These are phyloP conservation scores for Erodium maritimum DNA, from an alignment of 345 rosid species.

Conservation along the genomic window DNA sequence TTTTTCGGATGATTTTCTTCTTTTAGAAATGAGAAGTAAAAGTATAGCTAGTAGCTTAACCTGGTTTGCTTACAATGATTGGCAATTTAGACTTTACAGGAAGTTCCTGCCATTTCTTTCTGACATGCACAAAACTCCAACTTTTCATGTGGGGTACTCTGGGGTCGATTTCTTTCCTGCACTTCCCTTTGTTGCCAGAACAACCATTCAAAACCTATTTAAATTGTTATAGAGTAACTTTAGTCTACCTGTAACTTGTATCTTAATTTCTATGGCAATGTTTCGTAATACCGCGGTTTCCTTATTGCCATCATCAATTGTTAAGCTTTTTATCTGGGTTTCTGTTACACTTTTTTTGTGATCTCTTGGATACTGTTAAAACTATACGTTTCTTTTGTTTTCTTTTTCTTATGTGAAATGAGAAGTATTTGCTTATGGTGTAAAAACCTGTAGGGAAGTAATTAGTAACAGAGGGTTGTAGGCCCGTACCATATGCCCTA, in stretches of 20 bases:
- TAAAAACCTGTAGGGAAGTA: not conserved
- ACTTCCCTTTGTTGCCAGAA: not conserved
- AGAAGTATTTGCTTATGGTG: not conserved
- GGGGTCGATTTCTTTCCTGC: not conserved
- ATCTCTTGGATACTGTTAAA: not conserved
- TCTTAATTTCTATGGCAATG: not conserved
- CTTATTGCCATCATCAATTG: not conserved
- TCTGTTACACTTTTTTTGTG: not conserved
- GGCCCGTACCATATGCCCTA: not conserved
- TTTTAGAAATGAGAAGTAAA: not conserved
- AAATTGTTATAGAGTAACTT: not conserved
- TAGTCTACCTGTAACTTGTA: not conserved
- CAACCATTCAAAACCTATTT: not conserved
- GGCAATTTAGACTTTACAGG: not conserved
- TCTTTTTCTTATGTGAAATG: not conserved
- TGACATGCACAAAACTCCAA: not conserved
- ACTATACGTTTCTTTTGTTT: not conserved
- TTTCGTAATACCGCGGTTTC: not conserved
- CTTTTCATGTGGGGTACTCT: not conserved
- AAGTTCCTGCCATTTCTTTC: not conserved
- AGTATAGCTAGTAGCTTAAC: not conserved
- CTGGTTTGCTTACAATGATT: not conserved
- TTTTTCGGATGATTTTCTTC: too few species aligned
- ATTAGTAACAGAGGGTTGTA: not conserved
- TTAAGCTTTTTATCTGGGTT: too few species aligned